Evolutionary conservation across 495 filamentous ascomycete species (phyloP).

Genomic region (Neurospora sp.): DNA sequence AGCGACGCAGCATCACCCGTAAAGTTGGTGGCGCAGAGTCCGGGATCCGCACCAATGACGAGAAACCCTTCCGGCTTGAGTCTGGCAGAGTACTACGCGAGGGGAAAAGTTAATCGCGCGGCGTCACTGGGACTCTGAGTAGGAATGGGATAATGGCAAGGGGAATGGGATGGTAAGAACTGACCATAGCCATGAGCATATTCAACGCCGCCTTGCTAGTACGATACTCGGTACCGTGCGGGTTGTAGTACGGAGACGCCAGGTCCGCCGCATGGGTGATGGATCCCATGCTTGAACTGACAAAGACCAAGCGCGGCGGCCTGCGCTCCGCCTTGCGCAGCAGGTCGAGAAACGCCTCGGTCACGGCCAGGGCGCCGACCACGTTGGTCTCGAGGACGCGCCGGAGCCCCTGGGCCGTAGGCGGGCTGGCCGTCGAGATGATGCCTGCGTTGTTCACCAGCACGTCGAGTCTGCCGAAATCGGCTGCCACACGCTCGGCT

Average conservation of each 20-base stretch:
- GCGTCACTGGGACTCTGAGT: not conserved
- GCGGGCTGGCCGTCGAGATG: not conserved
- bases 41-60: not conserved
- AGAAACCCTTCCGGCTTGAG: not conserved
- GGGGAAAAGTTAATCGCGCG: not conserved
- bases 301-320: not conserved
- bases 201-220: not conserved
- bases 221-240: not conserved
- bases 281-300: not conserved
- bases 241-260: not conserved
- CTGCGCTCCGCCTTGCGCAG: not conserved
- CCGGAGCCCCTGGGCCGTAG: not conserved
- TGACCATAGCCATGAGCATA: not conserved
- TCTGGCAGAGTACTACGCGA: not conserved
- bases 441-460: not conserved
- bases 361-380: not conserved
- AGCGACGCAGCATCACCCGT: not conserved
- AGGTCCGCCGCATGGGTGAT: not conserved
- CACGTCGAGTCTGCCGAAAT: not conserved
- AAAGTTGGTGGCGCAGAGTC: not conserved
- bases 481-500: not conserved
- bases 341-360: not conserved
- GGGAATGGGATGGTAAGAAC: no score
- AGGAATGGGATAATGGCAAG: no score
- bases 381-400: not conserved